A percentile compares a stretch with the other conserved stretches of the same genome.
phyloP scores from a whole-genome alignment of 805 yeast genomes.

The Wickerhamomyces bisporus region DNA sequence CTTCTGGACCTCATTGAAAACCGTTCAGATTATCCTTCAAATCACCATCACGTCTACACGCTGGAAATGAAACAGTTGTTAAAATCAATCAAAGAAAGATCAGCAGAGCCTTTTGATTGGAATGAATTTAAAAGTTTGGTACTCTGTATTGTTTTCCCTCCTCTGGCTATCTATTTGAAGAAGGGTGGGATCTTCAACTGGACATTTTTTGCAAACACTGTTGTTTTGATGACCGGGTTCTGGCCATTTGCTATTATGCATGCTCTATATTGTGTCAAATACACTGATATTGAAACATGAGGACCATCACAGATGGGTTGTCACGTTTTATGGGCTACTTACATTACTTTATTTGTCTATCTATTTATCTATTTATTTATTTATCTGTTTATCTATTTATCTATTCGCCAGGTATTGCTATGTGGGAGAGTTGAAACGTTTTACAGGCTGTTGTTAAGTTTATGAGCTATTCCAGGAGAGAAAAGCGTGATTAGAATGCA shows the following conservation, averaged over 20 bases:
- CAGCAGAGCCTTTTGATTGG: background rate
- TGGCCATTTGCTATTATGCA: slow-evolving; percentile 2
- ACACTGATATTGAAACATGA: background rate
- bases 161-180: slow-evolving; percentile 5
- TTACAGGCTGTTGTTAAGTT: background rate
- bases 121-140: background rate
- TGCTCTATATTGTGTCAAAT: slow-evolving; percentile 2
- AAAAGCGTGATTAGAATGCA: background rate
- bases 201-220: background rate
- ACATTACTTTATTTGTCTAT: slow-evolving; percentile 4
- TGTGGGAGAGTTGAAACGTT: too few species aligned
- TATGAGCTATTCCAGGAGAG: background rate
- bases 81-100: background rate
- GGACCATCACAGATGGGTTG: background rate
- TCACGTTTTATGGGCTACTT: too few species aligned
- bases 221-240: background rate
- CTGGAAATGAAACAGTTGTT: background rate
- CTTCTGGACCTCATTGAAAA: slow-evolving; percentile 4
- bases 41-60: background rate
- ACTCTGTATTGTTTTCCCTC: slow-evolving; percentile 3
- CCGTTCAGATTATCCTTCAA: slow-evolving; percentile 4
- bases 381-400: too few species aligned
- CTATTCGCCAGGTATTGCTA: background rate
- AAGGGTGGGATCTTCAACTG: background rate
- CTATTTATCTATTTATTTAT: too few species aligned